phyloP scores from a whole-genome alignment of 768 basidiomycete species.

The Lyophyllum decastes region DNA sequence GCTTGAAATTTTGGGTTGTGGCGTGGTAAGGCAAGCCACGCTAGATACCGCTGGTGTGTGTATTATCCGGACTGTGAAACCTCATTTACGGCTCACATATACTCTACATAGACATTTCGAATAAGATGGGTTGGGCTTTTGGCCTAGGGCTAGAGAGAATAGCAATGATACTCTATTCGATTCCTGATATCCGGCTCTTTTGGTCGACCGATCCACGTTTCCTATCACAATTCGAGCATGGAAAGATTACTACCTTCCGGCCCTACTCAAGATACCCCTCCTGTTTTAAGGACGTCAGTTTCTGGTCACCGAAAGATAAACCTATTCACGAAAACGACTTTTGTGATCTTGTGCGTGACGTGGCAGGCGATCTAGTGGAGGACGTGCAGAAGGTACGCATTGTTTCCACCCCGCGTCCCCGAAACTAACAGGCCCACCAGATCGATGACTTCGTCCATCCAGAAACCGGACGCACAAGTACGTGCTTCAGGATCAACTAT shows the following conservation, averaged over 20 bases:
- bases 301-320: conserved; percentile 73
- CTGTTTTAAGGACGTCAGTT: conserved; percentile 93
- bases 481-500: conserved; percentile 92
- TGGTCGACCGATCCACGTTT: conserved; percentile 93
- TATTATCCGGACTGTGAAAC: conserved; percentile 21
- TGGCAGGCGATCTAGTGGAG: conserved; percentile 91
- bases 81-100: conserved; percentile 6
- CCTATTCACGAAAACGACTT: conserved; percentile 93
- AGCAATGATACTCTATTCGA: conserved; percentile 95
- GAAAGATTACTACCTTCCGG: conserved; percentile 79
- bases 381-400: conserved; percentile 77
- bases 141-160: conserved; percentile 96
- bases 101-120: conserved; percentile 54
- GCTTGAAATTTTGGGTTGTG: conserved; percentile 95
- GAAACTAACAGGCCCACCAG: conserved; percentile 40
- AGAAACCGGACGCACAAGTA: conserved; percentile 75
- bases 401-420: neutral
- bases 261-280: conserved; percentile 93
- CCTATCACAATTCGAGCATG: conserved; percentile 79
- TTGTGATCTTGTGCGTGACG: conserved; percentile 91
- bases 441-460: conserved; percentile 92
- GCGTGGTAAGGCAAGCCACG: conserved; percentile 88
- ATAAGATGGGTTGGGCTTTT: conserved; percentile 97
- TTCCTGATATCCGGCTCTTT: conserved; percentile 97
- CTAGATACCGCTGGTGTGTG: conserved; percentile 82